Base-by-base conservation (phyloP, 768 basidiomycete species). In the Tricholoma saponaceum region DNA sequence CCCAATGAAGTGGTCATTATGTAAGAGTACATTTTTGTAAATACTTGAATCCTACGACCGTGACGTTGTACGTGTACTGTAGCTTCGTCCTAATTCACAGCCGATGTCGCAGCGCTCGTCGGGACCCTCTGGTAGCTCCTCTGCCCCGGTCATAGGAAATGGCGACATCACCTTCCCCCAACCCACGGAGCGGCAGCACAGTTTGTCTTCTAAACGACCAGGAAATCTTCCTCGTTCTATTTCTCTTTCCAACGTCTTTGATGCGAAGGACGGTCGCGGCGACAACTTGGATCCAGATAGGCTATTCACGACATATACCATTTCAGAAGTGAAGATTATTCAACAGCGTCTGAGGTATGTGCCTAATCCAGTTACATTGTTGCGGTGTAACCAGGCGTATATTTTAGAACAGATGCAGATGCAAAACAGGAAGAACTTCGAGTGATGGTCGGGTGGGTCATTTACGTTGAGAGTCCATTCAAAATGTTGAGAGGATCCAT, bases 381-480 rank as follows among this genome's bases (percentile, higher is more conserved):
- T n/a, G 41, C 25, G 6, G 28, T 8, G 3, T 35, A 10, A 28
- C 16, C 16, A 44, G 25, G 7, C 14, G 9, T 26, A 6, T 30
- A 43, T 50, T 13, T 8, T 55, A 92, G 91, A 69, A 74, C 80
- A 14, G 92, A 93, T 74, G 92, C 91, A 0, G 89, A 92, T 67
- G 86, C 84, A 44, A 93, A 94, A 70, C 89, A 92, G 65, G 89
- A 93, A 68, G 92, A 94, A 66, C 79, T 94, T 44, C 81, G 92
- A 65, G 77, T 90, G 46, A 94, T 93, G 92, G 92, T 94, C 73
- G 92, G 92, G 92, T 94, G 76, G 82, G 92, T 86, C 49, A 61
- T 44, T 58, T 32, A 50, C 43, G 54, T 16, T 23, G 13, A 32
- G 30, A 28, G 30, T 33, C 39, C 9, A 22, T 57, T 35, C 55